Conservation (phyloP, 108 stramenopile species). For the Thalassiosira profunda region DNA sequence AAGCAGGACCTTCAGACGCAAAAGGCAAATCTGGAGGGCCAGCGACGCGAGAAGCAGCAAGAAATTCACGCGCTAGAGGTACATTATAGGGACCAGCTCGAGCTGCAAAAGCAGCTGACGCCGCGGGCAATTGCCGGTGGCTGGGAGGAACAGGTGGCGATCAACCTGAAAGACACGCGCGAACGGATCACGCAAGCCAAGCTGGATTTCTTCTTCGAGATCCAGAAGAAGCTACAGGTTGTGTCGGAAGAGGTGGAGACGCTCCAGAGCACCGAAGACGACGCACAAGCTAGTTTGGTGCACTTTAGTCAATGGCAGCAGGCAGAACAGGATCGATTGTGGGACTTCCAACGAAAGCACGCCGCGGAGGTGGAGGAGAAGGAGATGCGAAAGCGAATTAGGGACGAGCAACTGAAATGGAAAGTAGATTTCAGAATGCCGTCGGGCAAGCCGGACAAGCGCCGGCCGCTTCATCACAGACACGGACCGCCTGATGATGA, state of each 20-base stretch:
- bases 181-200: conserved; percentile 42
- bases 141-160: conserved; percentile 42
- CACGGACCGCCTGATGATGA: background rate
- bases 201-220: conserved; percentile 29
- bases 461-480: too few species aligned
- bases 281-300: conserved; percentile 9
- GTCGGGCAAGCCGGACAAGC: conserved; percentile 44
- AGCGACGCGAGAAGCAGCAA: conserved; percentile 14
- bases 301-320: conserved; percentile 44
- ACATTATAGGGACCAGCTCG: conserved; percentile 34
- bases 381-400: conserved; percentile 8
- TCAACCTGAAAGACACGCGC: conserved; percentile 39
- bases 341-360: conserved; percentile 38
- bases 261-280: conserved; percentile 8
- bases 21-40: conserved; percentile 9
- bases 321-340: conserved; percentile 33
- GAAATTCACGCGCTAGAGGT: conserved; percentile 30
- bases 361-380: conserved; percentile 17
- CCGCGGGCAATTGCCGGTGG: conserved; percentile 33
- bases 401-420: conserved; percentile 40
- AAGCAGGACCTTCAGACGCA: conserved; percentile 16
- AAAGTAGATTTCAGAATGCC: conserved; percentile 31
- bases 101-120: conserved; percentile 29
- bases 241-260: conserved; percentile 9
- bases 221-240: conserved; percentile 21